Percentiles rank a stretch among this genome's conserved stretches.
phyloP scores from a whole-genome alignment of 306 rosid genomes.

The Vachellia pachyceras region DNA sequence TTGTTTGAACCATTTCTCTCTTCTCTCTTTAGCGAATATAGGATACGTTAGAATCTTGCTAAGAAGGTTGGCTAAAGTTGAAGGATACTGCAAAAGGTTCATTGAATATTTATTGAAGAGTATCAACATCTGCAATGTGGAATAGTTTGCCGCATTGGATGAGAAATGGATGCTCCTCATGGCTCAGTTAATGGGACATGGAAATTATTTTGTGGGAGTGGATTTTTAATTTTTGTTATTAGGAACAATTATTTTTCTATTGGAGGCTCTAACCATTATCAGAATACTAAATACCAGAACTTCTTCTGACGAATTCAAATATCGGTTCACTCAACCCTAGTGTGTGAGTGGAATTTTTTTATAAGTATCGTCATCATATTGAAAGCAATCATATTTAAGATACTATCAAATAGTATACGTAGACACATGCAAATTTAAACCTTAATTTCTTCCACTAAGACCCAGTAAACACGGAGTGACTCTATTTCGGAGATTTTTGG shows the following conservation, averaged over 20 bases:
- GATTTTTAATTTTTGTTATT: not conserved
- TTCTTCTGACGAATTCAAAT: too few relatives aligned
- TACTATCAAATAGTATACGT: too few relatives aligned
- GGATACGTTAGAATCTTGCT: not conserved
- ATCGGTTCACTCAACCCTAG: too few relatives aligned
- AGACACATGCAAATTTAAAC: too few relatives aligned
- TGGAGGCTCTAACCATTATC: too few relatives aligned
- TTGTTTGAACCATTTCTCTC: slow-evolving; percentile 42
- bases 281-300: too few relatives aligned
- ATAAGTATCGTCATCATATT: too few relatives aligned
- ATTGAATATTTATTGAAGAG: not conserved
- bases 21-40: not conserved
- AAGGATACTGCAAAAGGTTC: not conserved
- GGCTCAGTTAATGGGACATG: not conserved
- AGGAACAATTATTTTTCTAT: too few relatives aligned
- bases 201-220: not conserved
- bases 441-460: too few relatives aligned
- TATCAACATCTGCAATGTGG: not conserved
- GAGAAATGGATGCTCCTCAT: not conserved
- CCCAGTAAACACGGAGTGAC: not conserved
- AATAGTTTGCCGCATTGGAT: not conserved
- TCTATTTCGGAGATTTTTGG: too few relatives aligned
- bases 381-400: too few relatives aligned
- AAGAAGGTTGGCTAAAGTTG: not conserved
- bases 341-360: too few relatives aligned